Percentiles rank a stretch among this genome's conserved stretches.
Conservation (phyloP, 129 eudicot genomes). For the Sambucus nigra region DNA sequence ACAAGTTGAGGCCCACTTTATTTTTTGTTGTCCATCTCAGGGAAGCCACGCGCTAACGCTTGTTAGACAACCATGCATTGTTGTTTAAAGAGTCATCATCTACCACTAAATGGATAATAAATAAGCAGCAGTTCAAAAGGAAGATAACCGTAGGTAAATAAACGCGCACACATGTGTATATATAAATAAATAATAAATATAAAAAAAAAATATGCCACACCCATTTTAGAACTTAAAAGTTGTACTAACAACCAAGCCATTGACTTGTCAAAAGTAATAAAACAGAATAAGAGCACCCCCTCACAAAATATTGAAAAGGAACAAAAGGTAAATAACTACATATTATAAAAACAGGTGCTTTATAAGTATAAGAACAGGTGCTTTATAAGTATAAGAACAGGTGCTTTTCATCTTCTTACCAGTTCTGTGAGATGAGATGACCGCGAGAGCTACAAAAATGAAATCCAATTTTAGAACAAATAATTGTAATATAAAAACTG, state of each 20-base stretch:
- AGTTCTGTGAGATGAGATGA: slow-evolving; percentile 59
- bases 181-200: no score
- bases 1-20: no score
- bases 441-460: slow-evolving; percentile 58
- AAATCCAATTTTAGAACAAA: slow-evolving; percentile 7
- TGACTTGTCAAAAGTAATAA: neutral
- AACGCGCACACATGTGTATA: no score
- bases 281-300: neutral
- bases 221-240: neutral
- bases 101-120: neutral
- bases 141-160: no score
- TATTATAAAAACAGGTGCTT: neutral
- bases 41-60: neutral
- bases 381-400: no score
- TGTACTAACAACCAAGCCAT: neutral
- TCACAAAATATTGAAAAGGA: neutral
- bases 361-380: no score
- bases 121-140: neutral
- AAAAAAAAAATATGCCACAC: neutral
- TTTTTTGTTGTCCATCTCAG: no score
- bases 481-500: neutral
- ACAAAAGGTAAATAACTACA: neutral
- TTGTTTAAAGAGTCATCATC: neutral
- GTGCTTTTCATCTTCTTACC: no score
- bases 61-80: neutral